Evolutionary conservation across 2,329 filamentous ascomycete species (phyloP), one percentile per base, ranked within the genome.

Genomic region (Colletotrichum simmondsii): DNA sequence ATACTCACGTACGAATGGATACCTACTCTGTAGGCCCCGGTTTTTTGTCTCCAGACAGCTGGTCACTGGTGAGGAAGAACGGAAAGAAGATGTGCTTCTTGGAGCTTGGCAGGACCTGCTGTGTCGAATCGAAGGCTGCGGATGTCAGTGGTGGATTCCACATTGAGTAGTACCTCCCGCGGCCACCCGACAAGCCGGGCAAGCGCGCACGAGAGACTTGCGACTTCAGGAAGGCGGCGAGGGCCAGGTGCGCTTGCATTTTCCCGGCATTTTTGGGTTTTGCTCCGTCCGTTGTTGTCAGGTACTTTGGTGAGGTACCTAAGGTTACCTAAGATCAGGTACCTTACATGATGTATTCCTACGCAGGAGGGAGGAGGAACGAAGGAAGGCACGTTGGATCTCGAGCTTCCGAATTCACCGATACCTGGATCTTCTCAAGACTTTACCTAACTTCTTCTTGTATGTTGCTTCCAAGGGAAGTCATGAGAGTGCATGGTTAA

Each of bases 161-260:
- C 59, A 70, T 35, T 49, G 30, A 60, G 59, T 60, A 70, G 26
- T 46, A 59, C 66, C 60, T 65, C 35, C 46, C 42, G 65, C 69
- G 59, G 65, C 58, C 69, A 72, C 49, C 63, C 64, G 57, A 63
- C 58, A 59, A 68, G 69, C 53, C 69, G 66, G 66, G 70, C 66
- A 72, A 65, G 53, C 32, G 70, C 46, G 32, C 66, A 63, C 65
- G 46, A 61, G 65, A 35, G 35, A 63, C 59, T 69, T 70, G 66
- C 70, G 66, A n/a, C 60, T 64, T 72, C 46, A 46, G 70, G 66
- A 72, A 70, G 66, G 67, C 67, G 49, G 52, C 52, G 52, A 54
- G 22, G 42, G 42, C 60, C 42, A 70, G 56, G 35, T 49, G 52
- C 60, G 28, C 28, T 22, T 37, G 28, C 19, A 52, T 61, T 30